These are phyloP conservation scores for Moricandia arvensis DNA, from an alignment of 345 rosid species.

Conservation along the genomic window DNA sequence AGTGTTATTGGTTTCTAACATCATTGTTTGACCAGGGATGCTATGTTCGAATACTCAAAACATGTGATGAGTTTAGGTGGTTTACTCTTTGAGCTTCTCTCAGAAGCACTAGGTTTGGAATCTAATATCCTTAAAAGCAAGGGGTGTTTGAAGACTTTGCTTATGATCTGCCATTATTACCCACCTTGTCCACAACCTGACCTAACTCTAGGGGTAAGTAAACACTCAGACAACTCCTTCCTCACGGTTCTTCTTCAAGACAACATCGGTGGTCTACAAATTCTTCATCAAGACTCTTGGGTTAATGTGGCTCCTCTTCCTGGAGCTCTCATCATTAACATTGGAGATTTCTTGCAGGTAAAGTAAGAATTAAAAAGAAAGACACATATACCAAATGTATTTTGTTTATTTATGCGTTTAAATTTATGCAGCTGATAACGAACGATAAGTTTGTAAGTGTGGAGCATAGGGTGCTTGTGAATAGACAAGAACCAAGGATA, in stretches of 20 bases:
- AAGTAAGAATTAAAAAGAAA: neutral
- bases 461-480: neutral
- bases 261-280: constrained; percentile 48
- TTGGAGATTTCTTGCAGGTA: constrained; percentile 46
- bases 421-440: neutral
- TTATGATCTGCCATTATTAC: constrained; percentile 40
- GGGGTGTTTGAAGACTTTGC: constrained; percentile 33
- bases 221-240: constrained; percentile 40
- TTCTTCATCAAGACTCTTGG: constrained; percentile 42
- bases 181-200: constrained; percentile 55
- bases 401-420: neutral
- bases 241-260: constrained; percentile 49
- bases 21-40: constrained; percentile 34
- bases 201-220: constrained; percentile 37
- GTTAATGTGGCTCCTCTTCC: constrained; percentile 36
- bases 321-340: constrained; percentile 40
- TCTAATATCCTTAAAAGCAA: constrained; percentile 30
- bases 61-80: constrained; percentile 39
- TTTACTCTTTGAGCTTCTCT: constrained; percentile 36
- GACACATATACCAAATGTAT: neutral
- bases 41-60: constrained; percentile 38
- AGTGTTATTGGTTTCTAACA: neutral
- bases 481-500: neutral
- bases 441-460: neutral
- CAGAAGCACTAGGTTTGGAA: constrained; percentile 46